Percentiles rank a stretch among this genome's conserved stretches.
These are phyloP conservation scores for Euphorbia peplus DNA, from an alignment of 345 rosid genomes.

Conservation along the genomic window DNA sequence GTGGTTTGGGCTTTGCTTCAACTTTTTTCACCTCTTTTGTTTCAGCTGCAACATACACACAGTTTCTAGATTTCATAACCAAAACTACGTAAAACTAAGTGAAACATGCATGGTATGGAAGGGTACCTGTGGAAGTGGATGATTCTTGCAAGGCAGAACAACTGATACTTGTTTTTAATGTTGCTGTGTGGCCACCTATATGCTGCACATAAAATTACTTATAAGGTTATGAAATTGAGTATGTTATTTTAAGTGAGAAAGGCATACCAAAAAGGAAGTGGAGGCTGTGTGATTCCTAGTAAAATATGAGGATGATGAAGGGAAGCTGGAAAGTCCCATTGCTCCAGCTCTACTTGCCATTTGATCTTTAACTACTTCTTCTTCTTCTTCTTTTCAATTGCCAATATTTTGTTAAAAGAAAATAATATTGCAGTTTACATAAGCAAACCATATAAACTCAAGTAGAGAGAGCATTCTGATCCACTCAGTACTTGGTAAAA, in stretches of 20 bases:
- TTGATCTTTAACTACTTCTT: constrained; percentile 2
- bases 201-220: constrained; percentile 35
- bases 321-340: constrained; percentile 52
- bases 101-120: neutral
- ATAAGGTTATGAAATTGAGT: no score
- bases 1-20: constrained; percentile 56
- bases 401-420: neutral
- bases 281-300: constrained; percentile 32
- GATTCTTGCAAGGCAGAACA: constrained; percentile 80
- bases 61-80: neutral
- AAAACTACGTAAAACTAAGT: neutral
- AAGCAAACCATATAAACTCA: constrained; percentile 2
- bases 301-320: constrained; percentile 44
- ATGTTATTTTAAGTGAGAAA: no score
- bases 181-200: constrained; percentile 32
- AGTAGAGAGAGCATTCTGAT: constrained; percentile 26
- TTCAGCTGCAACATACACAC: constrained; percentile 40
- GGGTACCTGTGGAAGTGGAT: constrained; percentile 60
- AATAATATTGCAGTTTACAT: neutral
- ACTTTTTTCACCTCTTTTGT: constrained; percentile 42
- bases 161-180: constrained; percentile 31
- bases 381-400: constrained; percentile 4
- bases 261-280: constrained; percentile 44
- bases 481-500: constrained; percentile 41
- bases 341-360: constrained; percentile 59